phyloP scores from a whole-genome alignment of 148 eudicot genomes.

The Cornus suecica region DNA sequence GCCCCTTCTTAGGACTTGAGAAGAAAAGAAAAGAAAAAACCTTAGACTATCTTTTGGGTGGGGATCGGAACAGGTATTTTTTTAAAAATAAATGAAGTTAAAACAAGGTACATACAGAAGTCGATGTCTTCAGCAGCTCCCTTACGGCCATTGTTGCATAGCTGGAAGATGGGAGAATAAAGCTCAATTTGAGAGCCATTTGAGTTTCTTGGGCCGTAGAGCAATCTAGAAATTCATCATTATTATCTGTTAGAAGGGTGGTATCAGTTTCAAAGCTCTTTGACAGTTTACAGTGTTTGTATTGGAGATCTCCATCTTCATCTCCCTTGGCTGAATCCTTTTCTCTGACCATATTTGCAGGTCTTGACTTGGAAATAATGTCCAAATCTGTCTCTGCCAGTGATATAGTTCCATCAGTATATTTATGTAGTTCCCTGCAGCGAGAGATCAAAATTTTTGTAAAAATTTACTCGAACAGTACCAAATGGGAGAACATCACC shows the following conservation, averaged over 20 bases:
- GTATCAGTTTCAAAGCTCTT: slow-evolving; percentile 14
- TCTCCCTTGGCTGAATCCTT: slow-evolving; percentile 23
- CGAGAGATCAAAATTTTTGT: not conserved
- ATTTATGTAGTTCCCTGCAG: slow-evolving; percentile 69
- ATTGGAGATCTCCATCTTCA: slow-evolving; percentile 17
- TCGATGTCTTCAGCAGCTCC: slow-evolving; percentile 94
- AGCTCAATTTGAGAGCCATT: slow-evolving; percentile 78
- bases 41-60: too few relatives aligned
- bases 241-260: not conserved
- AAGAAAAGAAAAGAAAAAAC: not conserved
- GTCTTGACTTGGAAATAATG: slow-evolving; percentile 36
- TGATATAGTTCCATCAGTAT: slow-evolving; percentile 65
- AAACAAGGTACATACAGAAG: slow-evolving; percentile 55
- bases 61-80: too few relatives aligned
- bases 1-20: not conserved
- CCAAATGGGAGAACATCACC: not conserved
- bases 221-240: slow-evolving; percentile 16
- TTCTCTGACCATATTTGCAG: slow-evolving; percentile 13
- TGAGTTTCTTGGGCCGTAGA: slow-evolving; percentile 39
- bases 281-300: slow-evolving; percentile 4
- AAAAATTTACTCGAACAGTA: not conserved
- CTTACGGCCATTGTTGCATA: slow-evolving; percentile 99
- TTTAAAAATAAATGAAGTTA: not conserved
- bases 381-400: slow-evolving; percentile 84
- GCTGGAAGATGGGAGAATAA: slow-evolving; percentile 89